A percentile compares a stretch with the other conserved stretches of the same genome.
phyloP scores from a whole-genome alignment of 306 rosid species.

The Casuarina equisetifolia region DNA sequence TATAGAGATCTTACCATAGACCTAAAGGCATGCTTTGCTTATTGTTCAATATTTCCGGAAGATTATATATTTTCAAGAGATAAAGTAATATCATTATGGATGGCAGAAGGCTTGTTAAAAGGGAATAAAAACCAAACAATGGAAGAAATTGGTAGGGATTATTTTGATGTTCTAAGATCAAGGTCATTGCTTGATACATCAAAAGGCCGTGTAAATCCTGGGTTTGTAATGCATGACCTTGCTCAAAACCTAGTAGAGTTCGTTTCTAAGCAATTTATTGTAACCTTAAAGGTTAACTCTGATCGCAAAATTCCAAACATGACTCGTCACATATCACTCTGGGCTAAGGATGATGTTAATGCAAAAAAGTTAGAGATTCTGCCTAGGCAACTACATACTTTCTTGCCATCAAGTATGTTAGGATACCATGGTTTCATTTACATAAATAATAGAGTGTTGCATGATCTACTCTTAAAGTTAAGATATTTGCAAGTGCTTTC shows the following conservation, averaged over 20 bases:
- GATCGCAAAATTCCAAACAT: neutral
- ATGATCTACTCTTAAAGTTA: neutral
- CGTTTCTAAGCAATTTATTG: slow-evolving; percentile 15
- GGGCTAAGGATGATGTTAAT: neutral
- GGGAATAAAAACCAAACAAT: neutral
- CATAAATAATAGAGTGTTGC: too few species aligned
- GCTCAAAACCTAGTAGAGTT: slow-evolving; percentile 37
- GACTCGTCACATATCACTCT: too few species aligned
- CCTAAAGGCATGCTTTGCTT: slow-evolving; percentile 18
- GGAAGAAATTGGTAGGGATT: slow-evolving; percentile 33
- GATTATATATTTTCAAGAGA: slow-evolving; percentile 24
- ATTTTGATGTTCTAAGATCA: slow-evolving; percentile 28
- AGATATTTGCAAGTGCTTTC: slow-evolving; percentile 29
- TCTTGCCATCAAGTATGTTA: slow-evolving; percentile 6
- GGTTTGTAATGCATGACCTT: slow-evolving; percentile 38
- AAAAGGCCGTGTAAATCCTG: neutral
- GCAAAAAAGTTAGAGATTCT: slow-evolving; percentile 25
- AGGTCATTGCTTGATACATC: slow-evolving; percentile 38
- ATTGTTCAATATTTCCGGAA: slow-evolving; percentile 31
- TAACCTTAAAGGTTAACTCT: neutral
- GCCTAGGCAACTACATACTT: slow-evolving; percentile 16
- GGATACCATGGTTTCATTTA: too few species aligned
- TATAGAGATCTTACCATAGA: slow-evolving; percentile 5
- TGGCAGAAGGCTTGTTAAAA: slow-evolving; percentile 41
- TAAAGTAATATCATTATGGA: slow-evolving; percentile 36